These are phyloP conservation scores for Ajuga chamaepitys DNA, from an alignment of 257 asterid genomes.

Conservation along the genomic window DNA sequence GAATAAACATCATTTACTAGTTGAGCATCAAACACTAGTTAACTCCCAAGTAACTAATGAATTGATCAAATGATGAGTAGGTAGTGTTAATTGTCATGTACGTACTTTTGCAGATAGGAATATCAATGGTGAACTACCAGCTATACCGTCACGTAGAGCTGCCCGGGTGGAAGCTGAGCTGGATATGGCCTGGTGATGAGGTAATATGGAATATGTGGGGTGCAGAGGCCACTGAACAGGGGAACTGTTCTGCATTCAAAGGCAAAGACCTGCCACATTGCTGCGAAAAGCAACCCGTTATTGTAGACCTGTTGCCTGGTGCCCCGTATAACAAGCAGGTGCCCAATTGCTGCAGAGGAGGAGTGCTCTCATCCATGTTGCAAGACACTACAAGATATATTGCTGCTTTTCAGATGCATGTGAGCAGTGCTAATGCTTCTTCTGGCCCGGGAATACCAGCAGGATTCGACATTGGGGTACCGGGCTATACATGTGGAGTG, in stretches of 20 bases:
- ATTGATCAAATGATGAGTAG: neutral
- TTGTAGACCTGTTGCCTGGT: constrained; percentile 46
- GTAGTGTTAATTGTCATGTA: neutral
- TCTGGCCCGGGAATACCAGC: no score
- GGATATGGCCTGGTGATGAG: constrained; percentile 54
- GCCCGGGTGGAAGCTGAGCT: constrained; percentile 52
- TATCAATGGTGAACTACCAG: constrained; percentile 42
- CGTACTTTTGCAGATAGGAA: constrained; percentile 29
- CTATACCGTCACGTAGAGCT: constrained; percentile 34
- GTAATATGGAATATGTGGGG: constrained; percentile 48
- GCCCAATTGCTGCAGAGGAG: constrained; percentile 57
- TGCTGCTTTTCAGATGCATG: constrained; percentile 36
- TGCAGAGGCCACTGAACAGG: constrained; percentile 46
- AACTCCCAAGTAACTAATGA: no score
- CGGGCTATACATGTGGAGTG: constrained; percentile 52
- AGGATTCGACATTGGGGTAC: neutral
- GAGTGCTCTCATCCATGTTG: constrained; percentile 41
- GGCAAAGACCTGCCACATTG: constrained; percentile 24
- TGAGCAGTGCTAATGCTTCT: constrained; percentile 42
- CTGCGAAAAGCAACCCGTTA: constrained; percentile 34
- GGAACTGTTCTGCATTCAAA: constrained; percentile 13
- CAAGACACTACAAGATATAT: constrained; percentile 34
- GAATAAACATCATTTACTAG: no score
- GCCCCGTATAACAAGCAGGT: constrained; percentile 42
- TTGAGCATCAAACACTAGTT: no score